phyloP scores from a whole-genome alignment of 2,329 filamentous ascomycete species.

The Talaromyces sp. region DNA sequence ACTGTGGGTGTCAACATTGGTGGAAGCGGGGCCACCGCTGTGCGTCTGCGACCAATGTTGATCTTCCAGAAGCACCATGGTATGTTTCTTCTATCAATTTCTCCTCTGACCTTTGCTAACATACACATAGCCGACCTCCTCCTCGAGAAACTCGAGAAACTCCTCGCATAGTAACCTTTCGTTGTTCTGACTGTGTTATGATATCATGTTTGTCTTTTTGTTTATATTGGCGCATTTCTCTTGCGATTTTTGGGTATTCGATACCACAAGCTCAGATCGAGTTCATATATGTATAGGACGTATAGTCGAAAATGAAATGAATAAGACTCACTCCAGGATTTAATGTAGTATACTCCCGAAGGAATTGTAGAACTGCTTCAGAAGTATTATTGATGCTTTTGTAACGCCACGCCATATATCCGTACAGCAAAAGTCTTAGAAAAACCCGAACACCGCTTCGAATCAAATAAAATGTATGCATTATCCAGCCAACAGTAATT shows the following conservation, averaged over 20 bases:
- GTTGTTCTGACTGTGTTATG: constrained; percentile 1
- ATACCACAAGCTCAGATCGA: constrained; percentile 12
- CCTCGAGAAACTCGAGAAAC: constrained; percentile 72
- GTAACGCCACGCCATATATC: constrained; percentile 7
- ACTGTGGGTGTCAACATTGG: constrained; percentile 80
- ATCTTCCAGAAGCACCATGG: constrained; percentile 88
- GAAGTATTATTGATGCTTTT: neutral
- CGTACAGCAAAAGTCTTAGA: neutral
- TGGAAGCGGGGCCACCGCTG: constrained; percentile 70
- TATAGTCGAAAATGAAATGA: constrained; percentile 8
- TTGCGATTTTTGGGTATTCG: neutral
- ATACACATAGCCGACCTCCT: constrained; percentile 64
- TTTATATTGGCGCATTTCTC: constrained; percentile 1
- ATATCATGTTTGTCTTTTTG: constrained; percentile 11
- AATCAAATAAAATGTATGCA: neutral
- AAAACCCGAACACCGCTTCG: neutral
- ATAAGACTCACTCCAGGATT: neutral
- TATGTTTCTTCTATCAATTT: constrained; percentile 26
- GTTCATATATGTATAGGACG: constrained; percentile 13
- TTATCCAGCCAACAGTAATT: neutral
- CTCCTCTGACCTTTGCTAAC: constrained; percentile 2
- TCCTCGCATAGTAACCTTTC: constrained; percentile 47
- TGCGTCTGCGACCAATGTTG: constrained; percentile 83
- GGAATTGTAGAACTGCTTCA: neutral
- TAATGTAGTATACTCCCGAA: neutral